Evolutionary conservation across 768 basidiomycete genomes (phyloP).

Genomic region (Collybia nuda): DNA sequence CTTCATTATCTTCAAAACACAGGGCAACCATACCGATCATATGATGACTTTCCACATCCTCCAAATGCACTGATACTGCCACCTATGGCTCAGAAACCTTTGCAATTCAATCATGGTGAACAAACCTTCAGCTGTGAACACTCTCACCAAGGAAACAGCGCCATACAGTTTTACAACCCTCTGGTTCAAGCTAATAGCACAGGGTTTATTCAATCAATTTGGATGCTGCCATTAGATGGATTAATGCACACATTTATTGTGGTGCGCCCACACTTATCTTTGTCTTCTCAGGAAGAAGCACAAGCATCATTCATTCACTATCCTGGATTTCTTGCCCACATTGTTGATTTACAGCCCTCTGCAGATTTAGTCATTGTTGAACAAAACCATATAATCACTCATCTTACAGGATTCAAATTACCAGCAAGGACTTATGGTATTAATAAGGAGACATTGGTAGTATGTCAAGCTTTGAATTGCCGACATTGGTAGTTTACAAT

Average conservation of each 20-base stretch:
- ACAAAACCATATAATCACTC: conserved; percentile 21
- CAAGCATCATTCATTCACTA: conserved; percentile 16
- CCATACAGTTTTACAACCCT: conserved; percentile 20
- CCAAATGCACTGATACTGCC: conserved; percentile 13
- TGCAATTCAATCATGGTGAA: conserved; percentile 11
- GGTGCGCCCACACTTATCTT: conserved; percentile 13
- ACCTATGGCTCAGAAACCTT: conserved; percentile 7
- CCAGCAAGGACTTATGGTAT: conserved; percentile 18
- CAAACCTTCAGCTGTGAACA: conserved; percentile 16
- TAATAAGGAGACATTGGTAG: too few relatives aligned
- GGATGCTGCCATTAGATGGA: conserved; percentile 17
- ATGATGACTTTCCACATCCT: conserved; percentile 12
- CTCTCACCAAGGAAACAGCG: conserved; percentile 19
- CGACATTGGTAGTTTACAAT: too few relatives aligned
- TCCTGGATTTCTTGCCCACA: conserved; percentile 12
- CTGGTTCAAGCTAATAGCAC: not conserved
- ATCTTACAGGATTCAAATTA: conserved; percentile 15
- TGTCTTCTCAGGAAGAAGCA: conserved; percentile 11
- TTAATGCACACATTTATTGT: conserved; percentile 17
- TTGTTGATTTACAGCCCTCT: conserved; percentile 14
- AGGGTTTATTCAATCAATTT: not conserved
- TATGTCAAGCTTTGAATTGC: too few relatives aligned
- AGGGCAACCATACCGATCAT: conserved; percentile 6
- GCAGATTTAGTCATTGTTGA: conserved; percentile 18
- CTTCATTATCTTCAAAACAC: conserved; percentile 14